phyloP scores from a whole-genome alignment of 2,329 filamentous ascomycete species.

The Paraphaeosphaeria sporulosa region DNA sequence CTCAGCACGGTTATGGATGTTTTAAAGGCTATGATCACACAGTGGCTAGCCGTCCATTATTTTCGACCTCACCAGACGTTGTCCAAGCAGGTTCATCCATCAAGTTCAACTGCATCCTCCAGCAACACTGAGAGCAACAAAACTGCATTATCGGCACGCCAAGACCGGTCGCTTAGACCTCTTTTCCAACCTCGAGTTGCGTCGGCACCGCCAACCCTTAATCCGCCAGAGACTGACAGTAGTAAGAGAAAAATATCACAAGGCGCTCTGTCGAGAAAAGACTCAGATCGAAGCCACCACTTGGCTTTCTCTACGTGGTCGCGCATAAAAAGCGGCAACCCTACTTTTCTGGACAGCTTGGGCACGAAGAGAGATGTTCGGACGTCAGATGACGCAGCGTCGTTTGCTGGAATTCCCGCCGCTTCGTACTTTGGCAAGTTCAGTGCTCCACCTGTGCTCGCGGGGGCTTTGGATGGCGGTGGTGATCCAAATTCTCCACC shows the following conservation, averaged over 20 bases:
- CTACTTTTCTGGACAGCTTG: constrained; percentile 40
- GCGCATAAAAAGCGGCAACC: constrained; percentile 53
- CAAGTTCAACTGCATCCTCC: constrained; percentile 9
- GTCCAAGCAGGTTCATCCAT: constrained; percentile 14
- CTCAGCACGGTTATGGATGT: constrained; percentile 69
- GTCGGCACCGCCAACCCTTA: neutral
- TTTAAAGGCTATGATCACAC: constrained; percentile 70
- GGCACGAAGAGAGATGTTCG: constrained; percentile 13
- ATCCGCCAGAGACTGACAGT: neutral
- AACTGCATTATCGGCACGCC: neutral
- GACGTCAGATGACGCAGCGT: too few relatives aligned
- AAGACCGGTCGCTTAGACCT: neutral
- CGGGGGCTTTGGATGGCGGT: constrained; percentile 20
- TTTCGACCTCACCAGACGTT: constrained; percentile 63
- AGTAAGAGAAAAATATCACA: constrained; percentile 34
- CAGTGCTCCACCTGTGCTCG: constrained; percentile 19
- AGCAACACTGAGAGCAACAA: neutral
- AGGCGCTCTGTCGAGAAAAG: neutral
- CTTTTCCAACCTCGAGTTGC: neutral
- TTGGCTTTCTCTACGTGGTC: constrained; percentile 50
- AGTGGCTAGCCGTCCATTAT: constrained; percentile 78
- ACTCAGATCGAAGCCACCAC: constrained; percentile 9
- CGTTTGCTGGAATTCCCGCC: neutral
- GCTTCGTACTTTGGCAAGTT: constrained; percentile 16
- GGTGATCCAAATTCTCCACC: neutral